Base-by-base conservation (phyloP, 257 asterid genomes). In the Cordia subcordata region DNA sequence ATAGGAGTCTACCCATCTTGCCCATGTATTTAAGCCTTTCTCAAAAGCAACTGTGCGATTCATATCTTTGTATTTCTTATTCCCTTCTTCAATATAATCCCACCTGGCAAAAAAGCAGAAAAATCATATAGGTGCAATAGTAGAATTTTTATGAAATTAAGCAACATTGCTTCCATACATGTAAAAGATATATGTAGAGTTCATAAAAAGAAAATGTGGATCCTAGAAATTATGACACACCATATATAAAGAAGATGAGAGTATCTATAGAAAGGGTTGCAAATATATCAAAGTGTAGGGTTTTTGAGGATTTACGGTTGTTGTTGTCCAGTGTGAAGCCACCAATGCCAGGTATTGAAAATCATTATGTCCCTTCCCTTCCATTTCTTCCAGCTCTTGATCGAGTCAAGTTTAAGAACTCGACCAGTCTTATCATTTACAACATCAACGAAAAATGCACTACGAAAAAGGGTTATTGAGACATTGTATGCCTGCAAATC, bases 301-400 rank as follows among this genome's bases (percentile, higher is more conserved):
- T 8, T 1, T 3, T 33, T 22, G 44, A 18, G 58, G 45, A 37
- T 76, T 5, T 75, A 86, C 95, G 87, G 89, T 69, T 83, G 89
- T 32, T 68, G 67, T 8, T 68, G 74, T 44, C 84, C 86, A 0
- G 33, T 64, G 17, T 85, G 85, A 8, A 68, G 70, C 89, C 89
- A 86, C 95, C 95, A 86, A 8, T 79, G 92, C 92, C 92, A 86
- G 0, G 89, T 73, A 66, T 86, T 86, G 71, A 86, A 81, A 72
- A 86, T 77, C 42, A 83, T 59, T 55, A 83, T 65, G 38, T 86
- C 87, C 1, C 71, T 72, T 58, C 77, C 71, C 49, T 61, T 78
- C 95, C 95, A 86, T 8, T 27, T 64, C 2, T 63, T 71, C 4
- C 85, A 81, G 57, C 69, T 74, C 14, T 70, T 68, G 13, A 81